Evolutionary conservation across 768 basidiomycete genomes (phyloP).

Genomic region (Naganishia randhawae): DNA sequence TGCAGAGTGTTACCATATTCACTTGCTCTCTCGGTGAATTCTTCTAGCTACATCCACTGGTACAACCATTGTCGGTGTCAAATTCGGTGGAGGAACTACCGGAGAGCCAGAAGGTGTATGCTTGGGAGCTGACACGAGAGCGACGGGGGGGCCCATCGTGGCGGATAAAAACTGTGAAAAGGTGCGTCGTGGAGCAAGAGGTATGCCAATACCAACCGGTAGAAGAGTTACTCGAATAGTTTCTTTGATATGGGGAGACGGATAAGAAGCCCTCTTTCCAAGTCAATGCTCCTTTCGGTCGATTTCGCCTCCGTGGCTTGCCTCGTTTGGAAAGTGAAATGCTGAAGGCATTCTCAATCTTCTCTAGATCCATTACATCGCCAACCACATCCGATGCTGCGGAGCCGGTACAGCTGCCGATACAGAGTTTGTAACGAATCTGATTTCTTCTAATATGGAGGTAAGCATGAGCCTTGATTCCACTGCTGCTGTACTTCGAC

Average conservation of each 20-base stretch:
- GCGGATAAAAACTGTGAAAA: constrained; percentile 99
- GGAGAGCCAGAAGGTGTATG: constrained; percentile 75
- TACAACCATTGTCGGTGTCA: constrained; percentile 95
- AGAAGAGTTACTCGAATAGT: no score
- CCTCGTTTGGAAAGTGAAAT: background rate
- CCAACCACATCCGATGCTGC: constrained; percentile 92
- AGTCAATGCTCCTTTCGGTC: background rate
- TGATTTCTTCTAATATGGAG: constrained; percentile 94
- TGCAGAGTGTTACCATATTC: background rate
- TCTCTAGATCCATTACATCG: constrained; percentile 87
- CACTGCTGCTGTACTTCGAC: background rate
- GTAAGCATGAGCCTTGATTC: constrained; percentile 27
- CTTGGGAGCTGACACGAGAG: constrained; percentile 92
- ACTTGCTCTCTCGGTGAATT: background rate
- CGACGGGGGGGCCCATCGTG: constrained; percentile 88
- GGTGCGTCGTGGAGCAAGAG: no score
- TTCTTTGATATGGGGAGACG: background rate
- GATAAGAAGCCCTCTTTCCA: background rate
- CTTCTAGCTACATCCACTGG: constrained; percentile 58
- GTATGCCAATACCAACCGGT: no score
- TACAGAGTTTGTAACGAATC: constrained; percentile 71
- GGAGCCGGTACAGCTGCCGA: constrained; percentile 99
- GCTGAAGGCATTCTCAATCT: background rate
- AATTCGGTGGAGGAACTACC: constrained; percentile 58
- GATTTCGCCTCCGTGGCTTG: background rate